Base-by-base conservation (phyloP, 371 early-diverging fungal genomes). In the Funneliformis caledonium region DNA sequence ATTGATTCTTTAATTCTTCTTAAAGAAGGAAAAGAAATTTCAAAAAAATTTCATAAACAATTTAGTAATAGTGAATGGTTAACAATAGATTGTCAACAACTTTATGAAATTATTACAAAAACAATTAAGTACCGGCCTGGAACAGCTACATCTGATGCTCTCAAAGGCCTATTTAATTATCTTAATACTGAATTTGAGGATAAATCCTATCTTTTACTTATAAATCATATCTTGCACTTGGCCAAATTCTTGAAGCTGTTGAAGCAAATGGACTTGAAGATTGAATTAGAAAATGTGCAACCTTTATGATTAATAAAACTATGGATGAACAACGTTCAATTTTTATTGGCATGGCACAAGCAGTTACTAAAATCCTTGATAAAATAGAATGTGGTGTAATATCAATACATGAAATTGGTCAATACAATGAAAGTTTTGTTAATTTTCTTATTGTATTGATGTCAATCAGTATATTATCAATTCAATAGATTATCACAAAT, bases 401-500 rank as follows among this genome's bases (percentile, higher is more conserved):
- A 12, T 33, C 37, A 65, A 65, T 65, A 4, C 0, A 8, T 48
- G 0, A 11, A 65, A 65, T 65, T 65, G 9, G 48, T 5, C 10
- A 33, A 65, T 65, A 65, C 37, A 65, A 65, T 65, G 7, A 65
- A 10, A 33, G 12, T 7, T 65, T 65, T 65, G 10, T 65, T 12
- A 1, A 65, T 65, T 65, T 65, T 65, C 37, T 65, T 31, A 37
- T 65, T 33, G 26, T 65, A 65, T 37, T 65, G 11, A 65, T 65
- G 11, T 65, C 11, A 65, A 65, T 65, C 33, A 33, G 33, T 65
- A 65, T 11, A 33, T 16, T 65, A 33, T 10, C 33, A 33, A 14
- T 33, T 12, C 4, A 31, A 65, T 65, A 5, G 33, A 65, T 33
- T 33, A 65, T 9, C 11, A 9, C 37, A 10, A 65, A 65, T 33